Percentiles rank a stretch among this genome's conserved stretches.
These are phyloP conservation scores for Alternaria dauci DNA, from an alignment of 2,329 filamentous ascomycete species.

Conservation along the genomic window DNA sequence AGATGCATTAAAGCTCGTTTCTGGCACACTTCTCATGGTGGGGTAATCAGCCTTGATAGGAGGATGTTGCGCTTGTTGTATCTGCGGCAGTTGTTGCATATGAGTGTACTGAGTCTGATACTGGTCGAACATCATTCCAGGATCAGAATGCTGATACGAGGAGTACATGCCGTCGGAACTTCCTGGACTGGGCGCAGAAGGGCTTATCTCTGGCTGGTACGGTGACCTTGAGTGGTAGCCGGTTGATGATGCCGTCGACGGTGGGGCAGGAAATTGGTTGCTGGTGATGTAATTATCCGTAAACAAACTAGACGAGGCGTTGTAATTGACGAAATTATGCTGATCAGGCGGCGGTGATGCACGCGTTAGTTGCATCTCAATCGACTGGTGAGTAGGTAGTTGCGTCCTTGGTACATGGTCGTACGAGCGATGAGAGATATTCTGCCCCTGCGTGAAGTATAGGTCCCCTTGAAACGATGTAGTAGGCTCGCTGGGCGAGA, in stretches of 20 bases:
- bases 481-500: constrained; percentile 41
- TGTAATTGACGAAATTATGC: constrained; percentile 40
- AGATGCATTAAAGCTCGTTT: constrained; percentile 33
- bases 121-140: constrained; percentile 31
- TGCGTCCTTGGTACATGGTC: constrained; percentile 22
- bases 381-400: constrained; percentile 27
- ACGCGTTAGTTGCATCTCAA: constrained; percentile 33
- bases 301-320: constrained; percentile 35
- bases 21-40: constrained; percentile 21
- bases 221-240: constrained; percentile 28
- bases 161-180: constrained; percentile 42
- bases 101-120: constrained; percentile 21
- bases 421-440: constrained; percentile 22
- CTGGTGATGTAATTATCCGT: constrained; percentile 35
- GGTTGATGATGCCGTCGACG: constrained; percentile 35
- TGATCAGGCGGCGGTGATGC: constrained; percentile 38
- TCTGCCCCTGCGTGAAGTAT: constrained; percentile 28
- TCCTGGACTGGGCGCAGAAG: constrained; percentile 41
- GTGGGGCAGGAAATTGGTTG: constrained; percentile 26
- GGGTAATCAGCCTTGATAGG: constrained; percentile 14
- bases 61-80: constrained; percentile 11
- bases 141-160: constrained; percentile 38
- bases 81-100: constrained; percentile 7
- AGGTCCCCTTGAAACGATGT: constrained; percentile 33
- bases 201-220: constrained; percentile 35